Percentiles rank a stretch among this genome's conserved stretches.
Evolutionary conservation across 768 basidiomycete species (phyloP).

Genomic region (Mycena crocata): DNA sequence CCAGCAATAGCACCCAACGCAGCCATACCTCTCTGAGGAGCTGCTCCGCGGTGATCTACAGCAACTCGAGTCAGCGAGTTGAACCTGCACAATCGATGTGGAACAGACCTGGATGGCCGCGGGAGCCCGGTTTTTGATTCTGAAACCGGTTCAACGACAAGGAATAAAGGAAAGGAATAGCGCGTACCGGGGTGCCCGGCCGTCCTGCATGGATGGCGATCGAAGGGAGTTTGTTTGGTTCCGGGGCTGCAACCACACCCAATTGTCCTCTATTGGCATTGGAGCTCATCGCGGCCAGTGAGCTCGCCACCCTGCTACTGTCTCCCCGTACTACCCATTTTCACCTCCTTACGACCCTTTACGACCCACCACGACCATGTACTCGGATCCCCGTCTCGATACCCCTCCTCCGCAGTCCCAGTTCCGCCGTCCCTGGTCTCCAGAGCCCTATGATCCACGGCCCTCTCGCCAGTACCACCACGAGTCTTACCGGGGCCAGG

Average conservation of each 20-base stretch:
- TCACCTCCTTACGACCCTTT: slow-evolving; percentile 28
- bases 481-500: slow-evolving; percentile 34
- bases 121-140: slow-evolving; percentile 96
- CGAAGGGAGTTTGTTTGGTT: slow-evolving; percentile 8
- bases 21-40: slow-evolving; percentile 86
- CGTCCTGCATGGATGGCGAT: slow-evolving; percentile 73
- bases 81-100: slow-evolving; percentile 11
- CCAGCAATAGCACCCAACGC: neutral
- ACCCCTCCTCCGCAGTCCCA: slow-evolving; percentile 63
- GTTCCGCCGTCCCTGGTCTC: slow-evolving; percentile 76
- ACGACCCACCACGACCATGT: slow-evolving; percentile 47
- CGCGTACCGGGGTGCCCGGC: slow-evolving; percentile 77
- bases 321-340: neutral
- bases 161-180: neutral
- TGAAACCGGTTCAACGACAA: slow-evolving; percentile 41
- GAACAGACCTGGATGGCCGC: slow-evolving; percentile 87
- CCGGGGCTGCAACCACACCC: neutral
- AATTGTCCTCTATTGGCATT: neutral
- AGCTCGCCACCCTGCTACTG: slow-evolving; percentile 13
- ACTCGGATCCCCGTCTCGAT: slow-evolving; percentile 58
- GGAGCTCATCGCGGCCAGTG: slow-evolving; percentile 14
- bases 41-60: slow-evolving; percentile 97
- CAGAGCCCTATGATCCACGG: slow-evolving; percentile 63
- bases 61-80: slow-evolving; percentile 27
- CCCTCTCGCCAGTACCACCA: slow-evolving; percentile 40